A percentile compares a stretch with the other conserved stretches of the same genome.
Conservation (phyloP, 2,329 filamentous ascomycete genomes). For the Phaeosphaeriaceae sp. region DNA sequence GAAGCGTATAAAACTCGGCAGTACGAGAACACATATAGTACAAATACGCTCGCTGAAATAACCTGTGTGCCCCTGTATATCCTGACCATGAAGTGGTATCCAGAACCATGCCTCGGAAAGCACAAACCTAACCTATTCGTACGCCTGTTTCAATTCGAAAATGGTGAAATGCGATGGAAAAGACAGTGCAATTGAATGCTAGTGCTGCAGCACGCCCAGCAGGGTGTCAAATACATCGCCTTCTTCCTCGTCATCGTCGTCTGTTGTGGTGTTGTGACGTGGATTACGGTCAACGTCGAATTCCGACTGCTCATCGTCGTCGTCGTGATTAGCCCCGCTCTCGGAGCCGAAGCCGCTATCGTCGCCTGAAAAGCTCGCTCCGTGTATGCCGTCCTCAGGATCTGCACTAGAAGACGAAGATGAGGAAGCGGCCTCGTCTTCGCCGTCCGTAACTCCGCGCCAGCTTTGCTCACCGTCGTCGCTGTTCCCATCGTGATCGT, state of each 20-base stretch:
- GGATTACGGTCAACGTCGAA: conserved; percentile 11
- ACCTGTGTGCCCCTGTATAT: conserved; percentile 1
- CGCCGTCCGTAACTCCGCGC: conserved; percentile 34
- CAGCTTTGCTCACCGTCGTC: conserved; percentile 40
- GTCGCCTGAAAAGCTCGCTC: conserved; percentile 40
- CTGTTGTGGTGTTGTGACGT: conserved; percentile 3
- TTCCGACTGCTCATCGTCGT: conserved; percentile 7
- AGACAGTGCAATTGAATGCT: not conserved
- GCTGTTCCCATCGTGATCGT: conserved; percentile 40
- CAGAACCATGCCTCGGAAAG: not conserved
- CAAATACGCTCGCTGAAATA: conserved; percentile 8
- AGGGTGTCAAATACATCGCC: conserved; percentile 32
- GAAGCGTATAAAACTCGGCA: not conserved
- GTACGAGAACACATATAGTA: conserved; percentile 3
- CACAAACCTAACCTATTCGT: not conserved
- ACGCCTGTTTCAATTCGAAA: not conserved
- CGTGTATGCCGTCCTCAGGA: conserved; percentile 28
- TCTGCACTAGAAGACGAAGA: conserved; percentile 18
- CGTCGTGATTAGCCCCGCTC: conserved; percentile 25
- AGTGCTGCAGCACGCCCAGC: conserved; percentile 28
- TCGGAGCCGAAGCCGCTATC: conserved; percentile 44
- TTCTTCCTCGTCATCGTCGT: conserved; percentile 21
- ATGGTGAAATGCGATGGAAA: not conserved
- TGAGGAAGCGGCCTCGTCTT: conserved; percentile 35
- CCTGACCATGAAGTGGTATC: not conserved